A percentile compares a stretch with the other conserved stretches of the same genome.
phyloP scores from a whole-genome alignment of 108 stramenopile genomes.

The Skeletonema grethae region DNA sequence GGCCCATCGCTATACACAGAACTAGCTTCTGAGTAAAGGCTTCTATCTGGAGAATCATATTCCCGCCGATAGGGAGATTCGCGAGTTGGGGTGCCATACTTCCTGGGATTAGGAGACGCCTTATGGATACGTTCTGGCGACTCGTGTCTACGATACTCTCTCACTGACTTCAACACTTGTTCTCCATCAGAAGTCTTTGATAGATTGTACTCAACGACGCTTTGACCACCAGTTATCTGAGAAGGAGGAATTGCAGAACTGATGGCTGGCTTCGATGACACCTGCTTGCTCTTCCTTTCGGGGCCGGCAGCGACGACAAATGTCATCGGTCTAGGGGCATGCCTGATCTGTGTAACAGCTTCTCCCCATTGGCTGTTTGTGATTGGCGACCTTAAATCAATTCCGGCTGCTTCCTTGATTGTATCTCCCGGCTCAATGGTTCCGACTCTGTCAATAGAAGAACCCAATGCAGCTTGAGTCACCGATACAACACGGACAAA shows the following conservation, averaged over 20 bases:
- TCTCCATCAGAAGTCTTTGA: slow-evolving; percentile 19
- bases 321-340: slow-evolving; percentile 39
- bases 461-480: slow-evolving; percentile 29
- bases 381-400: slow-evolving; percentile 37
- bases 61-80: not conserved
- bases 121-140: not conserved
- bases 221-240: not conserved
- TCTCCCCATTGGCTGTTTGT: slow-evolving; percentile 45
- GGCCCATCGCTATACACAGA: slow-evolving; percentile 11
- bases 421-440: slow-evolving; percentile 44
- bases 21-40: not conserved
- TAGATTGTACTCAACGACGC: slow-evolving; percentile 17
- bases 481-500: slow-evolving; percentile 46
- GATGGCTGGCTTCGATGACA: not conserved
- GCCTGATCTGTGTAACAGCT: slow-evolving; percentile 40
- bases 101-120: not conserved
- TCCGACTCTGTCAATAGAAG: slow-evolving; percentile 38
- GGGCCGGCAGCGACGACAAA: slow-evolving; percentile 35
- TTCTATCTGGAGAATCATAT: slow-evolving; percentile 1
- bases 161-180: slow-evolving; percentile 22
- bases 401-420: slow-evolving; percentile 36
- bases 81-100: not conserved
- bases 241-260: not conserved
- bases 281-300: slow-evolving; percentile 5
- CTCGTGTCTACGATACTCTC: slow-evolving; percentile 4